Evolutionary conservation across 306 rosid species (phyloP), one percentile per base, ranked within the genome.

Genomic region (Leucaena leucocephala): DNA sequence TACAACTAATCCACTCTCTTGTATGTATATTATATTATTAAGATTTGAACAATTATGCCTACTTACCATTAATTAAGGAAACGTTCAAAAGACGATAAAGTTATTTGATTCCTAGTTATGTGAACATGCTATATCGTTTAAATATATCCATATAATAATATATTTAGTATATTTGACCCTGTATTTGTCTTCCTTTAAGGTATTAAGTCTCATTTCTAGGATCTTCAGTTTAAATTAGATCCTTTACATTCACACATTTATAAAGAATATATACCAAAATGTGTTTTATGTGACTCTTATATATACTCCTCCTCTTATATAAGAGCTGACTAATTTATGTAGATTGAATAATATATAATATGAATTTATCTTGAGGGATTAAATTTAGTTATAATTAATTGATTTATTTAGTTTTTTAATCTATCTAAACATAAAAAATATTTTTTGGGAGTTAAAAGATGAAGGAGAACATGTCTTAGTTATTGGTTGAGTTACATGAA

Each of bases 11-110:
- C 74, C 74, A 75, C 15, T 5, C 16, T 3, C 5, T 3, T 7
- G 12, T 55, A 16, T 17, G 62, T 19, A 19, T 55, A 55, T 55
- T 62, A 11, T 75, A 82, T 76, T 82, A 19, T 22, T 35, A 75
- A 76, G 82, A 74, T 68, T 38, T 42, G 71, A 77, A 77, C 84
- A 73, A 80, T 76, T 82, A 38, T 80, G 27, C 82, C 70, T 33
- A 5, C 38, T 85, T 70, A 15, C 72, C 74, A 36, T 76, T 82
- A 34, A 36, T 67, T 71, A 61, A 61, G 68, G 71, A 33, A 57
- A 57, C 13, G 5, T 21, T 22, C 13, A 33, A 57, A 61, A 61
- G 16, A 70, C 7, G 22, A 2, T 27, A 62, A 61, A 0, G 54
- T 42, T 57, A 4, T 21, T 21, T 3, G 14, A 55, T 27, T 27